Percentiles rank a stretch among this genome's conserved stretches.
These are phyloP conservation scores for Cyberlindnera japonica DNA, from an alignment of 805 yeast species.

Conservation along the genomic window DNA sequence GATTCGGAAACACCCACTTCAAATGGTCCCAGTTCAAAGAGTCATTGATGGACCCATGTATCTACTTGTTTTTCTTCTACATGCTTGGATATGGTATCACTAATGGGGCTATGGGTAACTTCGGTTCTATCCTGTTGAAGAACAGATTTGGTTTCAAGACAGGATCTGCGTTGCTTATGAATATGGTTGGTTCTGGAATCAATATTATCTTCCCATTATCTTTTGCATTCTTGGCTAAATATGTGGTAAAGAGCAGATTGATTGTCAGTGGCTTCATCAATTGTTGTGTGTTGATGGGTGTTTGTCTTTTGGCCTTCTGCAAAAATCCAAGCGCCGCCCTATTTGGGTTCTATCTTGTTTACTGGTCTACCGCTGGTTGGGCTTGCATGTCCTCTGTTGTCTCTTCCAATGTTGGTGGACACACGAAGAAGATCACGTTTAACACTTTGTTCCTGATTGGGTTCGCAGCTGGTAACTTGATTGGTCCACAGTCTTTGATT, in stretches of 20 bases:
- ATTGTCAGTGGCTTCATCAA: slow-evolving; percentile 9
- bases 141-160: slow-evolving; percentile 15
- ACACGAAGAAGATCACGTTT: slow-evolving; percentile 61
- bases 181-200: slow-evolving; percentile 31
- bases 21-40: slow-evolving; percentile 51
- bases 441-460: slow-evolving; percentile 58
- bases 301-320: slow-evolving; percentile 13
- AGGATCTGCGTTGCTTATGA: slow-evolving; percentile 22
- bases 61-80: slow-evolving; percentile 44
- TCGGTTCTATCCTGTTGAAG: slow-evolving; percentile 19
- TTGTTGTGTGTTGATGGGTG: slow-evolving; percentile 7
- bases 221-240: slow-evolving; percentile 10
- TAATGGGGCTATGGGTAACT: slow-evolving; percentile 43
- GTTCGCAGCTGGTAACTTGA: slow-evolving; percentile 63
- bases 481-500: slow-evolving; percentile 71
- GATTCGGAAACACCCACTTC: slow-evolving; percentile 52
- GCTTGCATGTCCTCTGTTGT: slow-evolving; percentile 33
- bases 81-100: slow-evolving; percentile 43
- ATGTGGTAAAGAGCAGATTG: slow-evolving; percentile 5
- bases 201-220: slow-evolving; percentile 29
- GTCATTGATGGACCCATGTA: slow-evolving; percentile 44
- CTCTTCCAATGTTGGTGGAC: slow-evolving; percentile 59
- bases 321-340: slow-evolving; percentile 17
- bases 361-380: slow-evolving; percentile 34
- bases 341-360: slow-evolving; percentile 29